A percentile compares a stretch with the other conserved stretches of the same genome.
These are phyloP conservation scores for Zygnema cylindricum DNA, from an alignment of 139 green algal species.

Conservation along the genomic window DNA sequence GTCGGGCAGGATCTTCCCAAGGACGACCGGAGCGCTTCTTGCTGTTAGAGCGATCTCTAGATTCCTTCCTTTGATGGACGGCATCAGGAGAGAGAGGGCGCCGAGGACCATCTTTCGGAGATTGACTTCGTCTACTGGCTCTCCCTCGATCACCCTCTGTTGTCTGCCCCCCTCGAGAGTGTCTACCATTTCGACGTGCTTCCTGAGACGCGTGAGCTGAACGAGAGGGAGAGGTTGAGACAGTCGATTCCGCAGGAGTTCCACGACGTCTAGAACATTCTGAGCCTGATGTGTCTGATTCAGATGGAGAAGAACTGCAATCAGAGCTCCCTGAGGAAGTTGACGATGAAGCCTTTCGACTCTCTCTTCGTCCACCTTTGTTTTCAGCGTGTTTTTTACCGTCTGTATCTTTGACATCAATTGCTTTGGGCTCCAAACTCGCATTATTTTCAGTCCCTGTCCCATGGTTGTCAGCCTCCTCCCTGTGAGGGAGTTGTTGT, in stretches of 20 bases:
- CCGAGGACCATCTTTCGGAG: not conserved
- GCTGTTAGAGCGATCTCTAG: not conserved
- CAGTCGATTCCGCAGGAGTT: not conserved
- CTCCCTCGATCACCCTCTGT: not conserved
- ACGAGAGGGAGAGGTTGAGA: not conserved
- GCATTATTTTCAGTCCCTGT: not conserved
- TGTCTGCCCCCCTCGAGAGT: not conserved
- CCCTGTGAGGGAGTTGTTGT: not conserved
- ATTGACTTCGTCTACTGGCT: not conserved
- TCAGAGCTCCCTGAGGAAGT: not conserved
- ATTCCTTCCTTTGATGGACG: not conserved
- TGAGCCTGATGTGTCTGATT: not conserved
- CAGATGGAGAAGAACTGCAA: not conserved
- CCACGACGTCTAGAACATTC: not conserved
- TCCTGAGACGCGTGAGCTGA: not conserved
- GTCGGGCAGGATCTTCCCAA: not conserved
- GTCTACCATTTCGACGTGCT: not conserved
- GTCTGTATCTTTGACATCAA: not conserved
- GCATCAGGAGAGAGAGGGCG: not conserved
- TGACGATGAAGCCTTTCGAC: not conserved
- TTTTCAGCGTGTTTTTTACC: not conserved
- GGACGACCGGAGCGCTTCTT: not conserved
- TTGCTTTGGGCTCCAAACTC: not conserved
- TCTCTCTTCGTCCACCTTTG: not conserved
- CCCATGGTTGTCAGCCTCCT: not conserved